Percentiles rank a stretch among this genome's conserved stretches.
These are phyloP conservation scores for Croton laevigatus DNA, from an alignment of 441 rosid species.

Conservation along the genomic window DNA sequence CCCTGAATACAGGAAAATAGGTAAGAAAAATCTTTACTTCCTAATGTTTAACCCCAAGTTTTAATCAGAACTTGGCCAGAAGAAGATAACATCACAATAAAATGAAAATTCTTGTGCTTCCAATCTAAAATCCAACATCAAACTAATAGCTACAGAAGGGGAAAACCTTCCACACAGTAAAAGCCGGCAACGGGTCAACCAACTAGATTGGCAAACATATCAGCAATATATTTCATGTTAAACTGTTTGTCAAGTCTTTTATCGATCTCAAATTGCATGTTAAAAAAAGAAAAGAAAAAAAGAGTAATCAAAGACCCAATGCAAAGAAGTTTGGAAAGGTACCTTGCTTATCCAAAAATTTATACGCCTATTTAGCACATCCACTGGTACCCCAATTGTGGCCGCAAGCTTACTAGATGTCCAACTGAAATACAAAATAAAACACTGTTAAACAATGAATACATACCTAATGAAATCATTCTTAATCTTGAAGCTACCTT, in stretches of 20 bases:
- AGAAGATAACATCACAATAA: neutral
- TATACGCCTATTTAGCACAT: constrained; percentile 67
- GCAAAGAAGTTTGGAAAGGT: constrained; percentile 8
- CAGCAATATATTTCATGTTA: neutral
- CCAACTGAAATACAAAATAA: constrained; percentile 59
- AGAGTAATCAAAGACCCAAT: neutral
- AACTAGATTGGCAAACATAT: constrained; percentile 2
- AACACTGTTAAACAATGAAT: constrained; percentile 8
- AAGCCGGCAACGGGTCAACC: neutral
- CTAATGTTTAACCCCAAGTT: constrained; percentile 3
- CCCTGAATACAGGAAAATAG: constrained; percentile 45
- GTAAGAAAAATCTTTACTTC: constrained; percentile 12
- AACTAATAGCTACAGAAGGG: neutral
- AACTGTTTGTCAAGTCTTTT: neutral
- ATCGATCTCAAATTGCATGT: constrained; percentile 8
- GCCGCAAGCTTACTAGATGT: constrained; percentile 66
- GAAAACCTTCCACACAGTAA: neutral
- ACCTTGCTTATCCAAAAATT: constrained; percentile 97
- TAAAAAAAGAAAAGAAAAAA: neutral
- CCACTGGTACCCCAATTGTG: constrained; percentile 70
- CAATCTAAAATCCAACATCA: neutral
- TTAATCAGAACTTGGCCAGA: neutral
- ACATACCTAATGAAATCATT: constrained; percentile 10
- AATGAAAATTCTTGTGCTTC: neutral
- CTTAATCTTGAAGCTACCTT: constrained; percentile 43